Evolutionary conservation across 331 rosid species (phyloP).

Genomic region (Malus hybrid): DNA sequence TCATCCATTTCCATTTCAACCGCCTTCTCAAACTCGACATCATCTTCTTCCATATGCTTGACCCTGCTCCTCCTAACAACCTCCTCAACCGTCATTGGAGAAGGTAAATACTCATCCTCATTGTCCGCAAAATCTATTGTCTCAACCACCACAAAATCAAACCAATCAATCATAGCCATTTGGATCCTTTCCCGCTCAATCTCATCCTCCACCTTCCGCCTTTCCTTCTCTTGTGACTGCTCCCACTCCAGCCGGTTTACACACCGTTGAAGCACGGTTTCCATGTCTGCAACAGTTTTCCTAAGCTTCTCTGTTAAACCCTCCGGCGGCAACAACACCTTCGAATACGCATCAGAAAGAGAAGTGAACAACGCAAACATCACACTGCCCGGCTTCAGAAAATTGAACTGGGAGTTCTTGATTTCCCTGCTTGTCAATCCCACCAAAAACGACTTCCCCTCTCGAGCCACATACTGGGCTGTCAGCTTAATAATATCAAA

Average conservation of each 20-base stretch:
- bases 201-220: conserved; percentile 89
- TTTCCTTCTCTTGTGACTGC: conserved; percentile 90
- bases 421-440: conserved; percentile 86
- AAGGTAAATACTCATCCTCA: conserved; percentile 93
- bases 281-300: conserved; percentile 70
- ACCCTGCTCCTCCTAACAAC: conserved; percentile 82
- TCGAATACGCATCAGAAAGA: conserved; percentile 87
- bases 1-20: conserved; percentile 97
- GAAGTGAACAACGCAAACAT: conserved; percentile 89
- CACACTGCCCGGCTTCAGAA: conserved; percentile 87
- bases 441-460: conserved; percentile 85
- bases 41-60: conserved; percentile 58
- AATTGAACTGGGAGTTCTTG: conserved; percentile 83
- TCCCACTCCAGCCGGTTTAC: conserved; percentile 91
- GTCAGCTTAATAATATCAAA: conserved; percentile 84
- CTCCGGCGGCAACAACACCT: conserved; percentile 86
- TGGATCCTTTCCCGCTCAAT: conserved; percentile 84
- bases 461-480: conserved; percentile 90
- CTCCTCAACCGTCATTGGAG: conserved; percentile 93
- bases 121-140: conserved; percentile 81
- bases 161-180: conserved; percentile 99
- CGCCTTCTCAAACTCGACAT: conserved; percentile 72
- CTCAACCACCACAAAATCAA: conserved; percentile 93
- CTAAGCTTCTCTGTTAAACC: conserved; percentile 73
- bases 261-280: conserved; percentile 86